These are phyloP conservation scores for Paecilomyces dactylethromorphus DNA, from an alignment of 2,329 filamentous ascomycete species.

Conservation along the genomic window DNA sequence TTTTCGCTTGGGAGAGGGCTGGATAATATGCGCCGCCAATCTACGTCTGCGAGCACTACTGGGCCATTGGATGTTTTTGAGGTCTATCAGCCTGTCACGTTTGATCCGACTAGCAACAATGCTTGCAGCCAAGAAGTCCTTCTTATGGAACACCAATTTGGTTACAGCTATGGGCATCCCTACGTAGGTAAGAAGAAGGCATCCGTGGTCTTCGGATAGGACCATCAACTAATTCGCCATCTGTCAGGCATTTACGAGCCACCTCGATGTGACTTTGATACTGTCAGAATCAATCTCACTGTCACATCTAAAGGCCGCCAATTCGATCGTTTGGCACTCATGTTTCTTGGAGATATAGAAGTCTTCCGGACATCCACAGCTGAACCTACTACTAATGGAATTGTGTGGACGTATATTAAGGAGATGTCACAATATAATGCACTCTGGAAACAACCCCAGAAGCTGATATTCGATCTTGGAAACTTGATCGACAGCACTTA, in stretches of 20 bases:
- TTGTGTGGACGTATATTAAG: conserved; percentile 70
- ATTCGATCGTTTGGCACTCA: conserved; percentile 67
- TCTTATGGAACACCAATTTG: conserved; percentile 68
- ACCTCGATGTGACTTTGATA: conserved; percentile 64
- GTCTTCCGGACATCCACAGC: conserved; percentile 80
- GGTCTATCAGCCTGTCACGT: conserved; percentile 58
- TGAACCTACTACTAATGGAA: conserved; percentile 65
- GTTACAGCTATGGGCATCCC: conserved; percentile 64
- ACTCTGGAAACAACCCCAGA: conserved; percentile 64
- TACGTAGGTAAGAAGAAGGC: conserved; percentile 55
- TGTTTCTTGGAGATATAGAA: conserved; percentile 72
- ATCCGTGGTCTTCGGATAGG: background rate
- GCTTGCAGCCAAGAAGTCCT: conserved; percentile 34
- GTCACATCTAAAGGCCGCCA: conserved; percentile 65
- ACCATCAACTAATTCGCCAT: conserved; percentile 4
- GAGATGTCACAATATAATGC: conserved; percentile 67
- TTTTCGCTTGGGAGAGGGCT: background rate
- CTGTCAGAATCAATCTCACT: conserved; percentile 69
- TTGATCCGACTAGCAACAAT: conserved; percentile 31
- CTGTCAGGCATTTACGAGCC: conserved; percentile 56
- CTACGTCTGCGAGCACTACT: conserved; percentile 1
- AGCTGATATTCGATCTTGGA: conserved; percentile 71
- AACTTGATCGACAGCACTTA: conserved; percentile 67
- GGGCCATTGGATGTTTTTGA: conserved; percentile 57
- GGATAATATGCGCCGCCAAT: background rate